Evolutionary conservation across 1,284 basidiomycete species (phyloP).

Genomic region (Puccinia coronata): DNA sequence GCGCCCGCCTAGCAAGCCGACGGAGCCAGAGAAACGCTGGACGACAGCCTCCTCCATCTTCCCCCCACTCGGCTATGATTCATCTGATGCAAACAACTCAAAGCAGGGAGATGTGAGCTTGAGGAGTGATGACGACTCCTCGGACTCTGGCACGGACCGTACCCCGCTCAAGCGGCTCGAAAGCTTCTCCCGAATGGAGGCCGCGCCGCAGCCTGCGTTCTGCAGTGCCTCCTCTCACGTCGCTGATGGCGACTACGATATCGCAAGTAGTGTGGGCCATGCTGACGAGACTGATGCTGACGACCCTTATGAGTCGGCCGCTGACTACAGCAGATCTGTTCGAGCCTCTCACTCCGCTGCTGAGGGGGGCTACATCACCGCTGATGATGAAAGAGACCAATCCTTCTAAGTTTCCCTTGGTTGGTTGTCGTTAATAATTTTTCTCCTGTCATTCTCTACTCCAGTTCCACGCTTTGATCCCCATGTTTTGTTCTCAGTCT

Average conservation of each 20-base stretch:
- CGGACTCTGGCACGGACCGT: not conserved
- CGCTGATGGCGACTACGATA: not conserved
- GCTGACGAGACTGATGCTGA: not conserved
- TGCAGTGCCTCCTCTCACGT: constrained; percentile 21
- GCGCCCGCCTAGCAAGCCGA: not conserved
- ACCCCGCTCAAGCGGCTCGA: too few relatives aligned
- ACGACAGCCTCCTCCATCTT: constrained; percentile 10
- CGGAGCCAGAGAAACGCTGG: not conserved
- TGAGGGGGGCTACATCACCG: not conserved
- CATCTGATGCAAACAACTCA: too few relatives aligned
- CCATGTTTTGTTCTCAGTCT: too few relatives aligned
- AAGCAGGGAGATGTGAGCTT: too few relatives aligned
- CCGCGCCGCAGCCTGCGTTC: too few relatives aligned
- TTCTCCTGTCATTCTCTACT: too few relatives aligned
- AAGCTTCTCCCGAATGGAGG: too few relatives aligned
- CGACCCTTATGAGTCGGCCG: constrained; percentile 18
- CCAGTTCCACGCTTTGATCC: too few relatives aligned
- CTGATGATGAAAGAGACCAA: not conserved
- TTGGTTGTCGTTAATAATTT: not conserved
- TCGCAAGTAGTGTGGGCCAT: not conserved
- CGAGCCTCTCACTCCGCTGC: not conserved
- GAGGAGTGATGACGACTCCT: too few relatives aligned
- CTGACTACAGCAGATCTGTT: not conserved
- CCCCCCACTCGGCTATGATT: constrained; percentile 18
- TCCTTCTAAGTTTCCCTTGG: not conserved